Evolutionary conservation across 495 filamentous ascomycete species (phyloP).

Genomic region (Amniculicola lignicola): DNA sequence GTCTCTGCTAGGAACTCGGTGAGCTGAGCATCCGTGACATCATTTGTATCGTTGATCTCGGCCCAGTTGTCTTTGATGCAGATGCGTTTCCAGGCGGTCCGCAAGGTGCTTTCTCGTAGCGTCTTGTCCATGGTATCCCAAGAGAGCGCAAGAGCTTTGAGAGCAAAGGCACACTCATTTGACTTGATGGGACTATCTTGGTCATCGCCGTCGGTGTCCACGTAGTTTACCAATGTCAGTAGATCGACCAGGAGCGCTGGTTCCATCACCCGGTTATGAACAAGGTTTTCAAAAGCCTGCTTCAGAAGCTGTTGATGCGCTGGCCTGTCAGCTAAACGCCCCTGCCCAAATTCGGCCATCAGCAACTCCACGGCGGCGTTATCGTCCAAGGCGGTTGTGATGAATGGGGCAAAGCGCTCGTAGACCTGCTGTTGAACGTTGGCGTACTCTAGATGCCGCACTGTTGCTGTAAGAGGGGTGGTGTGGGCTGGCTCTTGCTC

Average conservation of each 20-base stretch:
- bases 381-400: conserved; percentile 69
- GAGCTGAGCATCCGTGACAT: conserved; percentile 51
- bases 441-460: conserved; percentile 53
- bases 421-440: conserved; percentile 72
- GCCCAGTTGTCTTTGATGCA: conserved; percentile 77
- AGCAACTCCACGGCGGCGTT: conserved; percentile 72
- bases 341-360: conserved; percentile 61
- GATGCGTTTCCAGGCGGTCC: conserved; percentile 80
- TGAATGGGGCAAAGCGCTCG: conserved; percentile 53
- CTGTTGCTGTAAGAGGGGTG: neutral
- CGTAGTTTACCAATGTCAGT: conserved; percentile 71
- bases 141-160: conserved; percentile 61
- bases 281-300: conserved; percentile 59
- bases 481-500: no score
- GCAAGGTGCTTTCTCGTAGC: conserved; percentile 55
- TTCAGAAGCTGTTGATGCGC: conserved; percentile 63
- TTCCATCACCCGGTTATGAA: conserved; percentile 65
- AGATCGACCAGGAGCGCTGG: conserved; percentile 71
- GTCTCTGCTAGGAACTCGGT: conserved; percentile 49
- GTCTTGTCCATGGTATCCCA: conserved; percentile 49
- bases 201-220: no score
- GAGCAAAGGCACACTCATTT: conserved; percentile 62
- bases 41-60: conserved; percentile 53
- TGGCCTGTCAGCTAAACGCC: conserved; percentile 56
- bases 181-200: conserved; percentile 24